Base-by-base conservation (phyloP, 129 eudicot species). In the Rutidosis leptorrhynchoides region DNA sequence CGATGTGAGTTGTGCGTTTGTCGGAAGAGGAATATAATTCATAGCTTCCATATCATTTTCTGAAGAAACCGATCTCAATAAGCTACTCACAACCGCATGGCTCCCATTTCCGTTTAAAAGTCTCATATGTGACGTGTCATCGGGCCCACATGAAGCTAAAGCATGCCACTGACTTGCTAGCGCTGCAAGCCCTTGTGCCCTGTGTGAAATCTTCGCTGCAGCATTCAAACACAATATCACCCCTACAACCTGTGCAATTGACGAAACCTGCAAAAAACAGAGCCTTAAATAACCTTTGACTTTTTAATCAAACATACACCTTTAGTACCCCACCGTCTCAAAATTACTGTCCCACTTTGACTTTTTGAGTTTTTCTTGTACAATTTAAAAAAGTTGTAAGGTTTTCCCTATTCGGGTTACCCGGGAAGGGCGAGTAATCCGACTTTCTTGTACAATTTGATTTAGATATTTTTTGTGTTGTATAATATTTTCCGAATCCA, bases 91-190 rank as follows among this genome's bases (percentile, higher is more conserved):
- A 55, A 62, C 75, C 27, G 59, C 89, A 8, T 78, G 51, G 72
- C 68, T 76, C 21, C 76, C 83, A 5, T 64, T 54, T 67, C 78
- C 57, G 42, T 65, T 69, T 27, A 81, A 65, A 55, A 62, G 55
- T 55, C 89, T 78, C 78, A 72, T 42, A n/a, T 76, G 86, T 55
- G 90, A 70, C 10, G 73, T 35, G 51, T 83, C 90, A 58, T 62
- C 64, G 2, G 95, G 78, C 32, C 77, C 82, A 53, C 88, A 83
- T 25, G 97, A 82, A 57, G 83, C 81, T 22, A 79, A 62, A 30
- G 91, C 97, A 76, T 90, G 97, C 97, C 97, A 90, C 70, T 76
- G 80, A 72, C 88, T 81, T 65, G 95, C 97, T 61, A 84, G 14
- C 10, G 95, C 80, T 28, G 88, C 95, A 62, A 90, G 67, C 22